Conservation (phyloP, 2,329 filamentous ascomycete genomes). For the Lasiodiplodia citricola region DNA sequence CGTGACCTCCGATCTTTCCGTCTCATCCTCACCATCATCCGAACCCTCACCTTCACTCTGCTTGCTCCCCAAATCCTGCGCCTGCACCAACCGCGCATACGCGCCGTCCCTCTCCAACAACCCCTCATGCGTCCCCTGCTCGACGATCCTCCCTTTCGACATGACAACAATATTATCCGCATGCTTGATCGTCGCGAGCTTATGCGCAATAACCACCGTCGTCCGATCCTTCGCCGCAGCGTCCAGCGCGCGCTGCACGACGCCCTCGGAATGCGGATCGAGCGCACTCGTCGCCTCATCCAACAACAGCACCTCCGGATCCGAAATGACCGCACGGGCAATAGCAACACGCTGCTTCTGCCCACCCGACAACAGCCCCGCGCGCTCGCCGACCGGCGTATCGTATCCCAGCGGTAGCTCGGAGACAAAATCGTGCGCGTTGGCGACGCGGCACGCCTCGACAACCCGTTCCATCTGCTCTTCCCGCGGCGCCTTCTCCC, state of each 20-base stretch:
- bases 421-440: conserved; percentile 90
- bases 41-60: conserved; percentile 7
- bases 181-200: conserved; percentile 90
- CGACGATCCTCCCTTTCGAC: conserved; percentile 79
- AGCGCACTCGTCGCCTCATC: conserved; percentile 95
- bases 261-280: conserved; percentile 92
- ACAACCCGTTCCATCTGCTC: conserved; percentile 66
- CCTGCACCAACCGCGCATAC: conserved; percentile 41
- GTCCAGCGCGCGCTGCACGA: conserved; percentile 92
- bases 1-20: background rate
- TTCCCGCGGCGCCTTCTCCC: conserved; percentile 35
- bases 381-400: conserved; percentile 91
- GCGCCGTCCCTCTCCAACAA: conserved; percentile 68
- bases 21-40: background rate
- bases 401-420: conserved; percentile 86
- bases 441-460: conserved; percentile 87
- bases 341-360: conserved; percentile 98
- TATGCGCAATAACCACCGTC: conserved; percentile 95
- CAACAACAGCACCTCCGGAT: conserved; percentile 88
- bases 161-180: conserved; percentile 98
- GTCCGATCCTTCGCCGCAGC: conserved; percentile 84
- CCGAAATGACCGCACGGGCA: conserved; percentile 84
- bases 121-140: conserved; percentile 87
- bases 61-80: conserved; percentile 32
- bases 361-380: conserved; percentile 89